phyloP scores from a whole-genome alignment of 441 rosid genomes.

The Croton laevigatus region DNA sequence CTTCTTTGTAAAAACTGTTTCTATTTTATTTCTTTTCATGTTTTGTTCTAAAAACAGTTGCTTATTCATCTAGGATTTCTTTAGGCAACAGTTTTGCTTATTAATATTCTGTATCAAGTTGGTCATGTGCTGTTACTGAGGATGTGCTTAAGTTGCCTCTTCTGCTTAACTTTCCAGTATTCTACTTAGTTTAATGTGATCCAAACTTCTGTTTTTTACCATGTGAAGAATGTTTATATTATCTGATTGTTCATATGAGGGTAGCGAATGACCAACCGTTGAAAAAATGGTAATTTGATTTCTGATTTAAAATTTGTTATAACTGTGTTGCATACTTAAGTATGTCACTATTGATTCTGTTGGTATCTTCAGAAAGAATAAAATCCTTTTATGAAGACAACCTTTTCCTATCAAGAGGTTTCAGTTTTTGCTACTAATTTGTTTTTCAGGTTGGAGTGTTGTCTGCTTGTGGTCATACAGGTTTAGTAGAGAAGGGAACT shows the following conservation, averaged over 20 bases:
- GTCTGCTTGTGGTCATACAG: conserved; percentile 83
- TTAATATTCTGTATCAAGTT: neutral
- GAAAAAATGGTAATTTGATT: neutral
- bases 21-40: no score
- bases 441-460: conserved; percentile 56
- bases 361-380: neutral
- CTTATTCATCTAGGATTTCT: neutral
- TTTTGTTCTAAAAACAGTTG: no score
- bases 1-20: no score
- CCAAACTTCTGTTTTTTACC: neutral
- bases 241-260: neutral
- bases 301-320: neutral
- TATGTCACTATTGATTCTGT: neutral
- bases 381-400: neutral
- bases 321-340: neutral
- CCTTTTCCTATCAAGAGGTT: conserved; percentile 5
- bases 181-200: neutral
- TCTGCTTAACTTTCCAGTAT: neutral
- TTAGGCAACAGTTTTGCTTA: neutral
- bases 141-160: neutral
- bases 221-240: neutral
- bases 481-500: conserved; percentile 59
- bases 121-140: neutral
- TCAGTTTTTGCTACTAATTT: conserved; percentile 18
- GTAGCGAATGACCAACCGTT: neutral